Percentiles rank a stretch among this genome's conserved stretches.
Evolutionary conservation across 1,284 basidiomycete genomes (phyloP).

Genomic region (Rhodotorula mucilaginosa): DNA sequence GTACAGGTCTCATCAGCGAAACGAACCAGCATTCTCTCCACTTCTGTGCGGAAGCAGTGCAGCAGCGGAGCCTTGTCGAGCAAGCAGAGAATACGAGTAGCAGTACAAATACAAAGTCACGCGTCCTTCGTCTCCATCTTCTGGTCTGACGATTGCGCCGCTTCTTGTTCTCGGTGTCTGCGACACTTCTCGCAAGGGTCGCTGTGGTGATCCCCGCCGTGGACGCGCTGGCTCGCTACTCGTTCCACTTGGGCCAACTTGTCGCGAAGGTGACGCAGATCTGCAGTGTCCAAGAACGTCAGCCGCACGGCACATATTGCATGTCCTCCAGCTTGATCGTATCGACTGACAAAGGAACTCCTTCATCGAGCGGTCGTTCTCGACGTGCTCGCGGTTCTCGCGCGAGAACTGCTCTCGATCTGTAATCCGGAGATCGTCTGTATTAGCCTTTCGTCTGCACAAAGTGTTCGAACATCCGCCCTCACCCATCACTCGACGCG

Average conservation of each 20-base stretch:
- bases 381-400: conserved; percentile 17
- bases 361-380: conserved; percentile 20
- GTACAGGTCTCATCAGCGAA: background rate
- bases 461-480: background rate
- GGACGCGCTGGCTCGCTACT: background rate
- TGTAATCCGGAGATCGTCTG: background rate
- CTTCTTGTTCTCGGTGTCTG: background rate
- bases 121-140: no score
- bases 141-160: no score
- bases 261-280: conserved; percentile 14
- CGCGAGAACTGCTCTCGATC: conserved; percentile 19
- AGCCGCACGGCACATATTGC: no score
- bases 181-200: background rate
- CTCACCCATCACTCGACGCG: conserved; percentile 20
- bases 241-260: conserved; percentile 12
- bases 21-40: background rate
- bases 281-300: background rate
- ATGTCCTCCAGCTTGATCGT: no score
- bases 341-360: conserved; percentile 25
- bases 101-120: no score
- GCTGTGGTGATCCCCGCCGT: background rate
- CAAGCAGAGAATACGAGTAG: no score
- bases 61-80: no score
- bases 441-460: no score
- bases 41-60: no score